Evolutionary conservation across 129 eudicot species (phyloP).

Genomic region (Flaveria ramosissima): DNA sequence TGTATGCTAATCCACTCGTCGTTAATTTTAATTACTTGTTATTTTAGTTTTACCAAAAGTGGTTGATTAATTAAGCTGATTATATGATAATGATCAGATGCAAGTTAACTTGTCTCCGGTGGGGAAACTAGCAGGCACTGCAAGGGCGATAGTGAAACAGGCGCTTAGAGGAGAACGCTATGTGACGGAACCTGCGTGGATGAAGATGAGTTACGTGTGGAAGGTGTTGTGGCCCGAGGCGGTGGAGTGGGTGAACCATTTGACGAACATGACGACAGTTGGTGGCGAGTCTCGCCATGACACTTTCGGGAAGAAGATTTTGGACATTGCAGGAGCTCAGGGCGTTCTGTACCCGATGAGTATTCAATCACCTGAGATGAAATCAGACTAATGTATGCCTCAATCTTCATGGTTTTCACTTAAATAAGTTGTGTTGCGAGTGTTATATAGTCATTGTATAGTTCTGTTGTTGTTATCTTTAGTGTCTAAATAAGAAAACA

Average conservation of each 20-base stretch:
- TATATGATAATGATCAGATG: constrained; percentile 23
- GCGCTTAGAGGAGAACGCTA: constrained; percentile 61
- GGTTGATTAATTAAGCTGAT: neutral
- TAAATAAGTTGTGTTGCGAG: neutral
- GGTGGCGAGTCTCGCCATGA: constrained; percentile 31
- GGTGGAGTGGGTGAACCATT: constrained; percentile 48
- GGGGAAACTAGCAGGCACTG: constrained; percentile 39
- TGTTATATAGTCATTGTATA: neutral
- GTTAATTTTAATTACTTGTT: neutral
- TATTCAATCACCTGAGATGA: constrained; percentile 33
- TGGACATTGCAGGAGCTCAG: constrained; percentile 35
- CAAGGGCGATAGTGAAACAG: constrained; percentile 54
- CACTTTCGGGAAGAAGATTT: constrained; percentile 38
- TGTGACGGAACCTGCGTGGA: constrained; percentile 69
- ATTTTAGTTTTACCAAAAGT: neutral
- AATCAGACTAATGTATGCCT: constrained; percentile 19
- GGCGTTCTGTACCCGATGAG: constrained; percentile 31
- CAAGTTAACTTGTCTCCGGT: constrained; percentile 40
- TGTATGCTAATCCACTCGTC: constrained; percentile 35
- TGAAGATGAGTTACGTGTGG: constrained; percentile 48
- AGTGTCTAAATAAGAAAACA: constrained; percentile 22
- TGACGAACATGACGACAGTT: constrained; percentile 33
- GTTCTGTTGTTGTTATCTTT: neutral
- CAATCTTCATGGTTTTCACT: neutral
- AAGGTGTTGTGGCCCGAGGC: constrained; percentile 64